Conservation (phyloP, 768 basidiomycete genomes). For the Tephrocybe sp. region DNA sequence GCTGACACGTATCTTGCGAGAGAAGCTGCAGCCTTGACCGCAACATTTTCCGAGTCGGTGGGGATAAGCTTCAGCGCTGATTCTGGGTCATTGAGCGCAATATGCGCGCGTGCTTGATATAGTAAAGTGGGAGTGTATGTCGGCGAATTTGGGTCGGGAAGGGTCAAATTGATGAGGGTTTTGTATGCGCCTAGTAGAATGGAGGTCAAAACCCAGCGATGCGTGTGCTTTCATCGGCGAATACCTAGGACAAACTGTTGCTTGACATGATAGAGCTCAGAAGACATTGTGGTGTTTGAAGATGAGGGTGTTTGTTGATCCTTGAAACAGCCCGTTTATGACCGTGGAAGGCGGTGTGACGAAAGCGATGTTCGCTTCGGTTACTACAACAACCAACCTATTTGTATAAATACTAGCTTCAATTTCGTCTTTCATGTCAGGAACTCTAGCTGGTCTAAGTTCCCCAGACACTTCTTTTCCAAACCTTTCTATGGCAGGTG, state of each 20-base stretch:
- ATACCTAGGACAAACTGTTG: conserved; percentile 77
- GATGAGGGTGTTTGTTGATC: not conserved
- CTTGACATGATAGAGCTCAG: conserved; percentile 66
- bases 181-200: conserved; percentile 60
- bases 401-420: conserved; percentile 10
- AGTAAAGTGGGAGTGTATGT: conserved; percentile 67
- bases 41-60: conserved; percentile 57
- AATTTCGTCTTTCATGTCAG: conserved; percentile 12
- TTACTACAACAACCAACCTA: conserved; percentile 14
- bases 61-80: conserved; percentile 60
- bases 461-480: conserved; percentile 14
- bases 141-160: conserved; percentile 61
- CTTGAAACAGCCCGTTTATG: conserved; percentile 10
- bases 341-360: conserved; percentile 1
- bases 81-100: conserved; percentile 64
- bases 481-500: conserved; percentile 18
- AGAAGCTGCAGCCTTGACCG: conserved; percentile 68
- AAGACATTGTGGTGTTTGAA: conserved; percentile 31
- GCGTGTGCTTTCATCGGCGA: not conserved
- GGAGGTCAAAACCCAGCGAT: not conserved
- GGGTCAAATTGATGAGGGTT: conserved; percentile 49
- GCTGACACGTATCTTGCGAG: conserved; percentile 70
- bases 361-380: not conserved
- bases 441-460: conserved; percentile 33
- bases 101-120: conserved; percentile 76